Conservation (phyloP, 2,329 filamentous ascomycete species). For the Arthroderma sp. region DNA sequence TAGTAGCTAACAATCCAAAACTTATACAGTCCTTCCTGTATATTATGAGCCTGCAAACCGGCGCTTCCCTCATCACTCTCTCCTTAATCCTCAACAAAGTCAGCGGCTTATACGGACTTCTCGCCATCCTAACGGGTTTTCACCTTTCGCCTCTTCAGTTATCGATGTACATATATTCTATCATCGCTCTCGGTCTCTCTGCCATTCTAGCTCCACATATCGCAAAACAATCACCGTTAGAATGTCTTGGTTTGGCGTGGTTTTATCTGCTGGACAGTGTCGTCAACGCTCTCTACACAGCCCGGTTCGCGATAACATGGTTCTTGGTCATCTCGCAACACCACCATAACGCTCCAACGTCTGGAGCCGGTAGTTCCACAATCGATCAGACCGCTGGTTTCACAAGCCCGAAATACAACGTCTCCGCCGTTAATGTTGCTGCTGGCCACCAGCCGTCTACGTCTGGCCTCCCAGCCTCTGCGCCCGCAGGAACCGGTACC, state of each 20-base stretch:
- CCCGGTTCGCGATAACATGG: constrained; percentile 72
- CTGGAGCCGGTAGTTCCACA: constrained; percentile 39
- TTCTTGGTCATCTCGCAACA: constrained; percentile 59
- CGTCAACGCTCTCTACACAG: constrained; percentile 70
- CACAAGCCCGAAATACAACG: constrained; percentile 49
- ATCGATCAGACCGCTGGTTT: constrained; percentile 54
- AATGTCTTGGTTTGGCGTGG: constrained; percentile 70
- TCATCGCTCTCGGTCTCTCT: constrained; percentile 54
- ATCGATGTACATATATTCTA: constrained; percentile 82
- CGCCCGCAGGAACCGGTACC: constrained; percentile 21
- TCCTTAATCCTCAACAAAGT: constrained; percentile 84
- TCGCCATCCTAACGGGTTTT: constrained; percentile 79
- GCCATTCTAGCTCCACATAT: constrained; percentile 66
- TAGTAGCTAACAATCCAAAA: constrained; percentile 4
- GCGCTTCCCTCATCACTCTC: constrained; percentile 70
- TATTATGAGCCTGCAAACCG: constrained; percentile 73
- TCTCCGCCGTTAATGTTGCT: constrained; percentile 42
- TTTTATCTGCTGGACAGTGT: constrained; percentile 72
- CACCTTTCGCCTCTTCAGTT: constrained; percentile 70
- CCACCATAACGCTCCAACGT: constrained; percentile 32
- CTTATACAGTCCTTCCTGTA: constrained; percentile 62
- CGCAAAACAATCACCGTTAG: constrained; percentile 61
- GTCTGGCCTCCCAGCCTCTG: constrained; percentile 34
- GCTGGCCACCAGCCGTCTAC: constrained; percentile 26
- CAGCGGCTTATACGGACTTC: constrained; percentile 77